phyloP scores from a whole-genome alignment of 2,329 filamentous ascomycete species.

The Ophiobolus disseminans region DNA sequence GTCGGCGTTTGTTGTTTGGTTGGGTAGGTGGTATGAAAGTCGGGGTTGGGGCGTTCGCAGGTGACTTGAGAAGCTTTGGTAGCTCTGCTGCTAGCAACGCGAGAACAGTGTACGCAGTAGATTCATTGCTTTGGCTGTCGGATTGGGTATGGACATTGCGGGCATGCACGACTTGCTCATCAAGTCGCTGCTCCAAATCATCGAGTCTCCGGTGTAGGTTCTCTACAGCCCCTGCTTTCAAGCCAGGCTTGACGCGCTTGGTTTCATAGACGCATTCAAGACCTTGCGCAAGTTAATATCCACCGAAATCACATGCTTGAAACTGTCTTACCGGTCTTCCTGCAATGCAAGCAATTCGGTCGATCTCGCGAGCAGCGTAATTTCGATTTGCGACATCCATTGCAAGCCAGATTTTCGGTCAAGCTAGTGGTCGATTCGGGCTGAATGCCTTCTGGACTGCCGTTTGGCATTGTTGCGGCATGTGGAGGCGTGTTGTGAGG shows the following conservation, averaged over 20 bases:
- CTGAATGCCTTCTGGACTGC: slow-evolving; percentile 8
- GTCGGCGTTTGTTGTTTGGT: slow-evolving; percentile 15
- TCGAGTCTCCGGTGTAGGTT: slow-evolving; percentile 25
- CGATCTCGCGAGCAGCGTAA: slow-evolving; percentile 26
- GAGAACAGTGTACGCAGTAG: slow-evolving; percentile 13
- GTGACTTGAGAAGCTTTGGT: slow-evolving; percentile 16
- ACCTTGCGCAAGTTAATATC: slow-evolving; percentile 4
- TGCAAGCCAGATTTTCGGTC: slow-evolving; percentile 20
- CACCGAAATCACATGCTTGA: background rate
- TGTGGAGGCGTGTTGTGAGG: background rate
- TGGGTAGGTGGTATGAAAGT: slow-evolving; percentile 4
- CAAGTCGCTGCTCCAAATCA: slow-evolving; percentile 17
- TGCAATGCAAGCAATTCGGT: slow-evolving; percentile 21
- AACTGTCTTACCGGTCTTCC: slow-evolving; percentile 19
- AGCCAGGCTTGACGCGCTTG: slow-evolving; percentile 22
- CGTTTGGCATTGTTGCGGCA: slow-evolving; percentile 10
- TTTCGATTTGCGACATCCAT: slow-evolving; percentile 24
- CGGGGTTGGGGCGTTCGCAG: background rate
- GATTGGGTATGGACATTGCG: background rate
- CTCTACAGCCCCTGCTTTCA: slow-evolving; percentile 27
- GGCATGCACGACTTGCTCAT: slow-evolving; percentile 1
- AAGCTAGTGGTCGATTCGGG: background rate
- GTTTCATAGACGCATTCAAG: slow-evolving; percentile 25
- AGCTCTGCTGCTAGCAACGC: slow-evolving; percentile 21
- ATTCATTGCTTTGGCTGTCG: slow-evolving; percentile 2